phyloP scores from a whole-genome alignment of 2,329 filamentous ascomycete species.

The Tolypocladium ophioglossoides region DNA sequence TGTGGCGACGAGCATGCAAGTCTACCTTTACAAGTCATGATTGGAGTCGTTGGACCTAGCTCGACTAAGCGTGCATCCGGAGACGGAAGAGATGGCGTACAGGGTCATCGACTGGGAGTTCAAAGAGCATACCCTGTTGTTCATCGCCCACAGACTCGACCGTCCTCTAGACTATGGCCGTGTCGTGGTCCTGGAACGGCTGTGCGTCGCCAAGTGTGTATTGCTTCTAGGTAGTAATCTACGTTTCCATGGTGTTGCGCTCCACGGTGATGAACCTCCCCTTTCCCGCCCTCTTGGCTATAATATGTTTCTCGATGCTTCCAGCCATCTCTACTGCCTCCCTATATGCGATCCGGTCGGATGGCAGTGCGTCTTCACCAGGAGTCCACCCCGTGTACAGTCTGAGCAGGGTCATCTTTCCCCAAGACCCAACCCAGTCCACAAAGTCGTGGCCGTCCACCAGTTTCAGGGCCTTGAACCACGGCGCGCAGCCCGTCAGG shows the following conservation, averaged over 20 bases:
- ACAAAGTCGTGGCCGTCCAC: slow-evolving; percentile 34
- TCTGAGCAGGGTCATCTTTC: slow-evolving; percentile 36
- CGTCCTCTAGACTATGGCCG: background rate
- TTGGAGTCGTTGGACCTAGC: background rate
- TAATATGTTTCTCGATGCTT: slow-evolving; percentile 36
- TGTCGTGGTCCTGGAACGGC: background rate
- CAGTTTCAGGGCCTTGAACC: slow-evolving; percentile 38
- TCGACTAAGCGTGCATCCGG: background rate
- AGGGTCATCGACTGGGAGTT: background rate
- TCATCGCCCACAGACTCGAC: background rate
- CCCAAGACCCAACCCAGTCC: slow-evolving; percentile 45
- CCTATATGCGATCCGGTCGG: slow-evolving; percentile 20
- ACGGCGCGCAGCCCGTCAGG: slow-evolving; percentile 46
- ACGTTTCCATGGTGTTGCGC: slow-evolving; percentile 19
- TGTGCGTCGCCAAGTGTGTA: too few relatives aligned
- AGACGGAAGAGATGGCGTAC: background rate
- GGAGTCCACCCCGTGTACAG: slow-evolving; percentile 34
- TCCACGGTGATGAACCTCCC: slow-evolving; percentile 40
- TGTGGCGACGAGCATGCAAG: background rate
- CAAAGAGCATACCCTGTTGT: background rate
- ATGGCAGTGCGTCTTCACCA: slow-evolving; percentile 19
- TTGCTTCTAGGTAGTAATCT: background rate
- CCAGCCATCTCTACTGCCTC: slow-evolving; percentile 27
- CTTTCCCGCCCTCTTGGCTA: slow-evolving; percentile 32
- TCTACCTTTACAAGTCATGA: background rate